Conservation (phyloP, 2,329 filamentous ascomycete genomes). For the Periconia sp. region DNA sequence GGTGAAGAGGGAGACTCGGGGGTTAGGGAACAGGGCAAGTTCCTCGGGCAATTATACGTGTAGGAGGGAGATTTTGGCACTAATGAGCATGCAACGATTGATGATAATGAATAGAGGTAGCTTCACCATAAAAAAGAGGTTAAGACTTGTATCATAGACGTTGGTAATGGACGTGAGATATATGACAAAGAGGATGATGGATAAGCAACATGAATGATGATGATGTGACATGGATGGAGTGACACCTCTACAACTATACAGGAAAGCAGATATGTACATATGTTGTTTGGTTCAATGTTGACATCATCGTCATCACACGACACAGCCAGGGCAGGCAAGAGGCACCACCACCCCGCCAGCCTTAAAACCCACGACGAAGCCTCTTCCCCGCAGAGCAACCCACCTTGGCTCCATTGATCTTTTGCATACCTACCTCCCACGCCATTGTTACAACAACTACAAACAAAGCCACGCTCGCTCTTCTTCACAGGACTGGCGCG, state of each 20-base stretch:
- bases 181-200: not conserved
- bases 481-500: not conserved
- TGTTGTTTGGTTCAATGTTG: too few species aligned
- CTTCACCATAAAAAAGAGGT: not conserved
- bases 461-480: not conserved
- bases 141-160: not conserved
- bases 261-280: too few species aligned
- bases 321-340: not conserved
- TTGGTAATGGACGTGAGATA: not conserved
- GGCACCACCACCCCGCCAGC: too few species aligned
- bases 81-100: not conserved
- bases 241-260: too few species aligned
- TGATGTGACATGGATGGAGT: too few species aligned
- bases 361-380: too few species aligned
- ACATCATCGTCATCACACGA: not conserved
- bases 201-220: too few species aligned
- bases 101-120: not conserved
- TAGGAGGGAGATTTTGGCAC: not conserved
- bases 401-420: too few species aligned
- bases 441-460: too few species aligned
- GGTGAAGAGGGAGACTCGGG: not conserved
- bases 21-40: not conserved
- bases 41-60: conserved; percentile 3
- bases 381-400: not conserved
- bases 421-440: not conserved